Conservation (phyloP, 805 yeast genomes). For the Candida sakaeoensis region DNA sequence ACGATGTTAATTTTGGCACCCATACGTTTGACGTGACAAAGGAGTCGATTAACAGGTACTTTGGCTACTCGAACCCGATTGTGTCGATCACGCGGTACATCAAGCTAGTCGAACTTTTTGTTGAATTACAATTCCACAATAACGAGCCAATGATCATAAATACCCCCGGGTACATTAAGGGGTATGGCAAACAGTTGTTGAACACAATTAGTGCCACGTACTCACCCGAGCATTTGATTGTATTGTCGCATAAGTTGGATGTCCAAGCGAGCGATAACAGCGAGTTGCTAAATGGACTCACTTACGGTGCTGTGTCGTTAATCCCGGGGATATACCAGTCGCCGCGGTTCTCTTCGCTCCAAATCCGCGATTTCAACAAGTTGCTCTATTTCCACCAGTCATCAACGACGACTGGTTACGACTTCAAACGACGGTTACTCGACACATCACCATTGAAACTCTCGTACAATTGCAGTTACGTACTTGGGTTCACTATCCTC, state of each 20-base stretch:
- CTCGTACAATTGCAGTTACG: constrained; percentile 16
- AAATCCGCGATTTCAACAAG: constrained; percentile 48
- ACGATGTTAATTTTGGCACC: constrained; percentile 25
- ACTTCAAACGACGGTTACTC: constrained; percentile 23
- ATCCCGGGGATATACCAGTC: constrained; percentile 32
- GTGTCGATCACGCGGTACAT: constrained; percentile 59
- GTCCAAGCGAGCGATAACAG: constrained; percentile 21
- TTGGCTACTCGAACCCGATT: constrained; percentile 70
- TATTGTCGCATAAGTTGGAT: constrained; percentile 35
- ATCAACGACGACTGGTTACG: constrained; percentile 12
- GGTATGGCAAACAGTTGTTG: constrained; percentile 72
- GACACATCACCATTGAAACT: constrained; percentile 22
- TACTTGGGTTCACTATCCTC: constrained; percentile 22
- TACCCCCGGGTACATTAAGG: constrained; percentile 91
- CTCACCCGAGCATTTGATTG: constrained; percentile 55
- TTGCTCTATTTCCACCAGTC: constrained; percentile 52
- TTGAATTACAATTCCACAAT: constrained; percentile 21
- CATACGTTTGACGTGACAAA: background rate
- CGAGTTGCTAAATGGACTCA: constrained; percentile 25
- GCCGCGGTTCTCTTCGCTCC: constrained; percentile 45
- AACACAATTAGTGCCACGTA: constrained; percentile 40
- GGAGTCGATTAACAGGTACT: constrained; percentile 27
- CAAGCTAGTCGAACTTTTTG: constrained; percentile 37
- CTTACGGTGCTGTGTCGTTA: constrained; percentile 21
- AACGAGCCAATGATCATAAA: constrained; percentile 55